Evolutionary conservation across 768 basidiomycete genomes (phyloP), one percentile per base, ranked within the genome.

Genomic region (Lactifluus pinguis): DNA sequence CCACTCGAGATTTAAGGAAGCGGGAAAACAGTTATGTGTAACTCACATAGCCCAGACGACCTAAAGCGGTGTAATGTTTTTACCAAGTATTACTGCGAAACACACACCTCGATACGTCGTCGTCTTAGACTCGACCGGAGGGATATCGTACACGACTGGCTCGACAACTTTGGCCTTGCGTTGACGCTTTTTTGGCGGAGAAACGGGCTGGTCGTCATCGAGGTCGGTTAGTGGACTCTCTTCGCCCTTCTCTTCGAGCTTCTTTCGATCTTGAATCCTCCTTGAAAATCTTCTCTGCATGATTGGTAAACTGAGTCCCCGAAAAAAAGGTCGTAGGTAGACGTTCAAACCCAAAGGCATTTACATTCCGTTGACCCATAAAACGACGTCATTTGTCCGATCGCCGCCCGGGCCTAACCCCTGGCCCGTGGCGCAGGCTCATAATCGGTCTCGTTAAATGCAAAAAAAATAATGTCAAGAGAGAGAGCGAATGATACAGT

Each of bases 51-150:
- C 59, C 64, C 11, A 67, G 55, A 15, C 61, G 60, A 15, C 65
- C 65, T 66, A 41, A 38, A 4, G 32, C 38, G 4, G 11, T 38
- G 17, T 19, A 13, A 13, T 19, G 0, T 7, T 36, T 50, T 9
- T 11, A 17, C 19, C 21, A 4, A 6, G 2, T 14, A 10, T 6
- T 5, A 2, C 11, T 30, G 3, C 6, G 3, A n/a, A 84, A 72
- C 57, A 80, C 57, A 80, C 76, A 61, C 89, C 90, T 69, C 76
- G 82, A 71, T 89, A 94, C 2, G 81, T 82, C 1, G 88, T 88
- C 38, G 74, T 71, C 70, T 83, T 86, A 66, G 70, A 76, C 70
- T 84, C 79, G 0, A 92, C 86, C 54, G 85, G 83, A 1, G 87
- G 84, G 55, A 93, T 92, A 53, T 81, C 71, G 67, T 87, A 89